These are phyloP conservation scores for Colletotrichum echinochloae DNA, from an alignment of 2,329 filamentous ascomycete genomes.

Conservation along the genomic window DNA sequence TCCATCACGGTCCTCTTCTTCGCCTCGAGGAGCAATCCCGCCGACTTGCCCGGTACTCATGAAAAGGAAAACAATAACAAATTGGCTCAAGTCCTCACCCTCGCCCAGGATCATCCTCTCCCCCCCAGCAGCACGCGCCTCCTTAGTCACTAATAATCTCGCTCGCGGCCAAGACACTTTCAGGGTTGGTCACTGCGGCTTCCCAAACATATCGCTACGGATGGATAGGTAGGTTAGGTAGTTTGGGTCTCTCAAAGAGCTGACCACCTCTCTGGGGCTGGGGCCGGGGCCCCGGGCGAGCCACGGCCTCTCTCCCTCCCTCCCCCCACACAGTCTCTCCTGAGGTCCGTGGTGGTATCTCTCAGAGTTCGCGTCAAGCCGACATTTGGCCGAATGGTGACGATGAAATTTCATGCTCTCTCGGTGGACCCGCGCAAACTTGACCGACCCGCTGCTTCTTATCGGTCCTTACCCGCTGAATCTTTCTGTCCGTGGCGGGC, in stretches of 20 bases:
- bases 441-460: slow-evolving; percentile 36
- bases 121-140: background rate
- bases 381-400: slow-evolving; percentile 40
- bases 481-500: slow-evolving; percentile 35
- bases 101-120: background rate
- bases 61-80: background rate
- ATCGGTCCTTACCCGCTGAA: slow-evolving; percentile 42
- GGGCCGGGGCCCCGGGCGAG: slow-evolving; percentile 20
- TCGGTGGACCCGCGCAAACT: slow-evolving; percentile 38
- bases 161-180: background rate
- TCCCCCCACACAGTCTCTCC: background rate
- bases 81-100: background rate
- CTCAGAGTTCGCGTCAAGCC: slow-evolving; percentile 32
- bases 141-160: background rate
- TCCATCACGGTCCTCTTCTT: slow-evolving; percentile 34
- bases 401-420: slow-evolving; percentile 38
- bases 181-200: slow-evolving; percentile 1
- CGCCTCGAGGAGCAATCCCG: slow-evolving; percentile 7
- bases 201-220: background rate
- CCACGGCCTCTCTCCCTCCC: slow-evolving; percentile 10
- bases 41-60: slow-evolving; percentile 23
- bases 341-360: background rate
- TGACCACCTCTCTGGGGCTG: slow-evolving; percentile 1
- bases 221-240: background rate
- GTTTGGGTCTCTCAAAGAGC: background rate